These are phyloP conservation scores for Smittium mucronatum DNA, from an alignment of 371 early-diverging fungal species.

Conservation along the genomic window DNA sequence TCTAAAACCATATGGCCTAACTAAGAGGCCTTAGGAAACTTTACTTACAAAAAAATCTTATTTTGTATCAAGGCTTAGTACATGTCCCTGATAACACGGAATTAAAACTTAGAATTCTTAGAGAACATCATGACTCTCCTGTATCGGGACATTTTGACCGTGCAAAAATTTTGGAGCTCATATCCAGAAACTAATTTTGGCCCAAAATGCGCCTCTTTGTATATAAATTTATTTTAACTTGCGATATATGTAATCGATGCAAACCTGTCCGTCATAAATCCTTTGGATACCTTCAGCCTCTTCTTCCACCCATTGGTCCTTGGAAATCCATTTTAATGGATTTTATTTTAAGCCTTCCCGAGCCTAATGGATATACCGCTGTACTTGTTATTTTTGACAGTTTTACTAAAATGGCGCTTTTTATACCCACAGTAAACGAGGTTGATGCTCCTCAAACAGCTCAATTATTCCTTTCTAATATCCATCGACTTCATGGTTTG, in stretches of 20 bases:
- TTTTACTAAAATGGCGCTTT: slow-evolving; percentile 21
- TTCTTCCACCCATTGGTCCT: slow-evolving; percentile 15
- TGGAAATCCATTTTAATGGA: slow-evolving; percentile 27
- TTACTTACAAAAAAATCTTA: slow-evolving; percentile 13
- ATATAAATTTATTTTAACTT: slow-evolving; percentile 27
- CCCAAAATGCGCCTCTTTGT: slow-evolving; percentile 28
- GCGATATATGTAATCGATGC: slow-evolving; percentile 31
- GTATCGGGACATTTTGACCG: slow-evolving; percentile 37
- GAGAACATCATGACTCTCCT: slow-evolving; percentile 26
- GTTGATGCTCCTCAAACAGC: slow-evolving; percentile 2
- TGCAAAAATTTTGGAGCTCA: slow-evolving; percentile 24
- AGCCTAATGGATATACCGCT: slow-evolving; percentile 14
- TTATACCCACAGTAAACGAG: slow-evolving; percentile 16
- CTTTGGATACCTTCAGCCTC: slow-evolving; percentile 18
- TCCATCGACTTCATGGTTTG: slow-evolving; percentile 23
- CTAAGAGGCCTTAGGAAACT: slow-evolving; percentile 5
- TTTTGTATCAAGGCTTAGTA: slow-evolving; percentile 19
- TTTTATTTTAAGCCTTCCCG: slow-evolving; percentile 29
- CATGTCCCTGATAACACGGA: slow-evolving; percentile 19
- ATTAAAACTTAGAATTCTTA: slow-evolving; percentile 18
- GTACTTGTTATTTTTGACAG: slow-evolving; percentile 24
- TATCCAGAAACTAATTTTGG: slow-evolving; percentile 35
- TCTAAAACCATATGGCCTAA: background rate
- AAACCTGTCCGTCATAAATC: slow-evolving; percentile 20
- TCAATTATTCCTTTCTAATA: slow-evolving; percentile 2